A percentile compares a stretch with the other conserved stretches of the same genome.
Conservation (phyloP, 371 early-diverging fungal genomes). For the Capillidium rhysosporum region DNA sequence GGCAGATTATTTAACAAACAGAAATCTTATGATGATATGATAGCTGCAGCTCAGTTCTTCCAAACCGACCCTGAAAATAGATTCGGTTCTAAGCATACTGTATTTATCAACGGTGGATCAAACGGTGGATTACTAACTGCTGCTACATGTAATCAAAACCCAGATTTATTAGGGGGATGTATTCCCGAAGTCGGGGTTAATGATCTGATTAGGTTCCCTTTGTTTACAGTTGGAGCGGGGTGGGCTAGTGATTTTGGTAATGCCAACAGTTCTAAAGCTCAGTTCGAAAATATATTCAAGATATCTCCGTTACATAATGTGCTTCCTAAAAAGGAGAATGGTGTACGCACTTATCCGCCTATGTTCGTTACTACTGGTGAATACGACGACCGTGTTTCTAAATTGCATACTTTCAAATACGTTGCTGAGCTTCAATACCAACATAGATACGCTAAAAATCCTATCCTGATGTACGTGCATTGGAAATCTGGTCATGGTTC, state of each 20-base stretch:
- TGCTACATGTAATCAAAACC: constrained; percentile 12
- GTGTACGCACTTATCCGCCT: constrained; percentile 19
- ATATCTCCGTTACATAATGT: constrained; percentile 49
- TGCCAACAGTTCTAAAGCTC: constrained; percentile 16
- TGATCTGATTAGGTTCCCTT: constrained; percentile 31
- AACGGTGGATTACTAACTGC: constrained; percentile 39
- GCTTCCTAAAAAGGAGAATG: neutral
- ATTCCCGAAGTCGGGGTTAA: constrained; percentile 25
- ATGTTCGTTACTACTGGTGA: constrained; percentile 19
- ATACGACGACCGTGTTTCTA: constrained; percentile 26
- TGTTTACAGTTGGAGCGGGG: constrained; percentile 27
- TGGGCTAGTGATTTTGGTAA: constrained; percentile 26
- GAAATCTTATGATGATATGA: constrained; percentile 25
- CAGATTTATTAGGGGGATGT: constrained; percentile 24
- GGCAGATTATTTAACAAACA: constrained; percentile 20
- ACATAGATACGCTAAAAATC: constrained; percentile 15
- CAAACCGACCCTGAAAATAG: constrained; percentile 16
- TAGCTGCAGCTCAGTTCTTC: constrained; percentile 18
- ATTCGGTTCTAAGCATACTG: constrained; percentile 14
- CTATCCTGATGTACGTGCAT: constrained; percentile 8
- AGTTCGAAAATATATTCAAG: constrained; percentile 16
- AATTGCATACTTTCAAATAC: constrained; percentile 31
- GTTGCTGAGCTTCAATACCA: constrained; percentile 33
- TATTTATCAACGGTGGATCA: constrained; percentile 42
- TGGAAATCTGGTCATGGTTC: constrained; percentile 10